Evolutionary conservation across 352 stramenopile genomes (phyloP).

Genomic region (Globisporangium nodosum): DNA sequence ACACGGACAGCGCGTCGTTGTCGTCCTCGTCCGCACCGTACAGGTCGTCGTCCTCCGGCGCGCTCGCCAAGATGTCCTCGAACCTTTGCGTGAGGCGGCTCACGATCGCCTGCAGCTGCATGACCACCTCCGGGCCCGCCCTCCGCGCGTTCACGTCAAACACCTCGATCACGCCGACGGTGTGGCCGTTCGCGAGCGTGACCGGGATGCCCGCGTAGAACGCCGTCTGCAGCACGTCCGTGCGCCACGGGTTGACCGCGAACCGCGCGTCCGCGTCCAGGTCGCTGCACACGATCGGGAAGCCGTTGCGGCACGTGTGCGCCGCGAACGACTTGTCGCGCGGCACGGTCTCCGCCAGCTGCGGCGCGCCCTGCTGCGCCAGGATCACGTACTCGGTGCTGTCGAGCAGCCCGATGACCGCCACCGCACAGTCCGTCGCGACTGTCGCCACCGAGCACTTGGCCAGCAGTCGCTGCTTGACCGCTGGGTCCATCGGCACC

Average conservation of each 20-base stretch:
- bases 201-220: conserved; percentile 75
- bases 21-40: conserved; percentile 7
- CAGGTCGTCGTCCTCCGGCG: conserved; percentile 1
- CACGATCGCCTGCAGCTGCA: conserved; percentile 52
- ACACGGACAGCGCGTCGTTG: conserved; percentile 12
- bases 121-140: conserved; percentile 42
- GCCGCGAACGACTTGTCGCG: conserved; percentile 46
- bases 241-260: conserved; percentile 35
- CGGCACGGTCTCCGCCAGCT: conserved; percentile 34
- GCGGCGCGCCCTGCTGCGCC: conserved; percentile 31
- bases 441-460: conserved; percentile 81
- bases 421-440: conserved; percentile 60
- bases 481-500: conserved; percentile 21
- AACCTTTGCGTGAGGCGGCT: conserved; percentile 46
- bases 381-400: conserved; percentile 64
- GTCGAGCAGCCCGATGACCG: conserved; percentile 63
- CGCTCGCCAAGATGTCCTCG: conserved; percentile 35
- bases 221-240: conserved; percentile 27
- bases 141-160: conserved; percentile 34
- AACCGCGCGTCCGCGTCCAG: conserved; percentile 44
- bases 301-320: conserved; percentile 47
- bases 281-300: conserved; percentile 54
- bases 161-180: conserved; percentile 56
- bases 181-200: conserved; percentile 41
- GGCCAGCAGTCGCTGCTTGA: conserved; percentile 52